phyloP scores from a whole-genome alignment of 2,329 filamentous ascomycete genomes.

The Cladosporium phlei region DNA sequence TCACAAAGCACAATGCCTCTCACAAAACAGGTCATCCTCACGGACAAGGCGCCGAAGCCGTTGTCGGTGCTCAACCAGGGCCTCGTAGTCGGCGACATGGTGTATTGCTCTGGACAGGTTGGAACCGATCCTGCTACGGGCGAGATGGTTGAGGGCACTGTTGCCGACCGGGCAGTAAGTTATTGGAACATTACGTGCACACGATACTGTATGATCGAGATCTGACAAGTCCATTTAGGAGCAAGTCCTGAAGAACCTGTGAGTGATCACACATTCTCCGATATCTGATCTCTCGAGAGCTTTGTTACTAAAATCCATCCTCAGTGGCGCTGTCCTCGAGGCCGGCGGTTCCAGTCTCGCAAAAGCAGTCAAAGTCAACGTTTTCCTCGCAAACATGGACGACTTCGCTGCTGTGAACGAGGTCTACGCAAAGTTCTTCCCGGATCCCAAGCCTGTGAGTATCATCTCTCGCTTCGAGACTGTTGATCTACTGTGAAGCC shows the following conservation, averaged over 20 bases:
- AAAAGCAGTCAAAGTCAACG: slow-evolving; percentile 63
- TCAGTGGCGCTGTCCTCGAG: slow-evolving; percentile 49
- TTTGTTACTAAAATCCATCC: not conserved
- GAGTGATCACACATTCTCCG: not conserved
- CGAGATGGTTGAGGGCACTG: slow-evolving; percentile 52
- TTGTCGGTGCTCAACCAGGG: slow-evolving; percentile 26
- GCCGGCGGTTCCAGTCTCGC: slow-evolving; percentile 56
- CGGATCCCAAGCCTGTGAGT: slow-evolving; percentile 27
- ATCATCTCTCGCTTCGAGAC: not conserved
- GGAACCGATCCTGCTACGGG: slow-evolving; percentile 53
- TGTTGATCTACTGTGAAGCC: too few species aligned
- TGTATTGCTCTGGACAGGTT: slow-evolving; percentile 65
- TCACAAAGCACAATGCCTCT: slow-evolving; percentile 16
- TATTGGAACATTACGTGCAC: too few species aligned
- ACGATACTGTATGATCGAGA: not conserved
- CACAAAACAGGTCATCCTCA: slow-evolving; percentile 25
- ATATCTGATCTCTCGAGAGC: not conserved
- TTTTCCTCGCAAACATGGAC: slow-evolving; percentile 62
- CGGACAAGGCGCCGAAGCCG: slow-evolving; percentile 25
- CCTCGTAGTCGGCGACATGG: slow-evolving; percentile 52
- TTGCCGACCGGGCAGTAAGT: slow-evolving; percentile 52
- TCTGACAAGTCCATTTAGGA: slow-evolving; percentile 30
- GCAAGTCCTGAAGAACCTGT: slow-evolving; percentile 56
- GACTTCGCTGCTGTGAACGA: slow-evolving; percentile 59
- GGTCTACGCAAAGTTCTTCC: slow-evolving; percentile 41